Evolutionary conservation across 1,284 basidiomycete genomes (phyloP).

Genomic region (Ustilago crameri): DNA sequence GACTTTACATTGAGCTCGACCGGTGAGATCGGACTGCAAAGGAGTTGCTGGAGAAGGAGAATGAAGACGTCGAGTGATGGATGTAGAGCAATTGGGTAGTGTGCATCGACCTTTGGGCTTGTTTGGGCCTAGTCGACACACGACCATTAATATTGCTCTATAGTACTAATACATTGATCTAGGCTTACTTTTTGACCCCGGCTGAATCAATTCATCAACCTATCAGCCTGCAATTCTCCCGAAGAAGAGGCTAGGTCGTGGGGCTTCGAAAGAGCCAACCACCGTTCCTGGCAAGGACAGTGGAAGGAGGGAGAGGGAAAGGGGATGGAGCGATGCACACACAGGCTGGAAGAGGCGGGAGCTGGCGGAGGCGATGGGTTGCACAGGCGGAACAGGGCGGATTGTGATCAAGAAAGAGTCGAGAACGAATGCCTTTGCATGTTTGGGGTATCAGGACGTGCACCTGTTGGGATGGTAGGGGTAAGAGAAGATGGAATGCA

Average conservation of each 20-base stretch:
- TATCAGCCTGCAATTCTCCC: conserved; percentile 43
- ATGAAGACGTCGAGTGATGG: background rate
- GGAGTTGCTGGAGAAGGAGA: background rate
- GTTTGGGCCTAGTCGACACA: conserved; percentile 36
- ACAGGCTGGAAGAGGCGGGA: background rate
- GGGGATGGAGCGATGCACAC: background rate
- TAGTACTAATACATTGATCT: conserved; percentile 15
- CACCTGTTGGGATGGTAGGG: conserved; percentile 4
- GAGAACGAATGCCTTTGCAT: too few species aligned
- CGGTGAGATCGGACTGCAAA: background rate
- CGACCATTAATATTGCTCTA: conserved; percentile 50
- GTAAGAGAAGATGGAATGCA: background rate
- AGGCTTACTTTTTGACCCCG: conserved; percentile 57
- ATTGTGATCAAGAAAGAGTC: background rate
- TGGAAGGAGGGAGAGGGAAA: background rate
- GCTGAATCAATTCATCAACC: conserved; percentile 30
- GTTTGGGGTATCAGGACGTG: background rate
- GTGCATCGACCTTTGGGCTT: conserved; percentile 40
- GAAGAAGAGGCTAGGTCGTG: conserved; percentile 39
- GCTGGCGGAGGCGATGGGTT: background rate
- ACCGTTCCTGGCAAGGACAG: background rate
- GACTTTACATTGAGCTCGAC: conserved; percentile 1
- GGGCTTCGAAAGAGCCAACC: conserved; percentile 54
- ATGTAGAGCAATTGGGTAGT: conserved; percentile 56
- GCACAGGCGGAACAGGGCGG: background rate